These are phyloP conservation scores for Trichoderma virens DNA, from an alignment of 495 filamentous ascomycete species.

Conservation along the genomic window DNA sequence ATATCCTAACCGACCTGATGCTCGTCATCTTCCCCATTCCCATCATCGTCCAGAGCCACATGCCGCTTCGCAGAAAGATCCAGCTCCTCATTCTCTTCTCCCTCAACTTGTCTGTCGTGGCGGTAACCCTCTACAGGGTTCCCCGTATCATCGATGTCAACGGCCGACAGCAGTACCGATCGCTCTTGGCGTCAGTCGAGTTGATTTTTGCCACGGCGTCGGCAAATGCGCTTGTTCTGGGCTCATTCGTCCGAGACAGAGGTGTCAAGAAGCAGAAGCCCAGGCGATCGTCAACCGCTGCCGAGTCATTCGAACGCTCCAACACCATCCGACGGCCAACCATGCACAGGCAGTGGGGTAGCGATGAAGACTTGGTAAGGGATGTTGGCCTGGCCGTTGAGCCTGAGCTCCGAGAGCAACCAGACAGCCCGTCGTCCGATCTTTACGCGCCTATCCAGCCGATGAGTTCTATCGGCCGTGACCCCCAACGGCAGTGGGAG, in stretches of 20 bases:
- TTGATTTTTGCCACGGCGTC: conserved; percentile 69
- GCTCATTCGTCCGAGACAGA: conserved; percentile 71
- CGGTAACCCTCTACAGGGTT: conserved; percentile 68
- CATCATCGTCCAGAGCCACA: conserved; percentile 66
- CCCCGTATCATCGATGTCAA: conserved; percentile 54
- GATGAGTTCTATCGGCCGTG: neutral
- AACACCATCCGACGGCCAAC: conserved; percentile 35
- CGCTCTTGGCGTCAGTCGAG: conserved; percentile 70
- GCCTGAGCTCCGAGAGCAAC: conserved; percentile 44
- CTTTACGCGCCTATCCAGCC: conserved; percentile 21
- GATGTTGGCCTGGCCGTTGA: conserved; percentile 61
- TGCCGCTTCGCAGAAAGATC: conserved; percentile 57
- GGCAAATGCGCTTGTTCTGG: conserved; percentile 70
- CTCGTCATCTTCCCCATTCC: conserved; percentile 84
- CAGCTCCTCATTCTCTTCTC: conserved; percentile 69
- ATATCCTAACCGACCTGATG: conserved; percentile 80
- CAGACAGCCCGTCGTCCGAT: conserved; percentile 19
- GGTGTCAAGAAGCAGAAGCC: conserved; percentile 74
- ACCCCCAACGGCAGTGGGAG: neutral
- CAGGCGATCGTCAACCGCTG: conserved; percentile 44
- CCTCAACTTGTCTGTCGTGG: conserved; percentile 69
- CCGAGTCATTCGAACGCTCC: conserved; percentile 40
- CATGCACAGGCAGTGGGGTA: conserved; percentile 63
- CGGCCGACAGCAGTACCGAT: conserved; percentile 65
- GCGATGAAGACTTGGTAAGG: conserved; percentile 70